These are phyloP conservation scores for Amesomyces nigricolor DNA, from an alignment of 2,329 filamentous ascomycete species.

Conservation along the genomic window DNA sequence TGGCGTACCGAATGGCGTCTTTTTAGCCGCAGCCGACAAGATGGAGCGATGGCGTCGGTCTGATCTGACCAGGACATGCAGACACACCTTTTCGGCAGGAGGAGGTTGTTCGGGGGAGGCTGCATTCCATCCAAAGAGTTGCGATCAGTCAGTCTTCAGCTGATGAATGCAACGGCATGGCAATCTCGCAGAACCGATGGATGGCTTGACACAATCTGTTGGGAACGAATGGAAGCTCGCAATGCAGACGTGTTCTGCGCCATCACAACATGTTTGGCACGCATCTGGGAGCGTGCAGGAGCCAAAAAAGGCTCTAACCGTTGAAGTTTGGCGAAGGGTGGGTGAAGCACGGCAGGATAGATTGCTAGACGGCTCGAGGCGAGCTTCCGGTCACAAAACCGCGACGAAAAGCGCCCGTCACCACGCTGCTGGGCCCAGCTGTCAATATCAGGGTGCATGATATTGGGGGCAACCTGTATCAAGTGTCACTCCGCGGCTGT, in stretches of 20 bases:
- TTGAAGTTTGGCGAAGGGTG: conserved; percentile 8
- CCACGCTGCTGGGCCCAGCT: background rate
- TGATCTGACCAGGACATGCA: conserved; percentile 20
- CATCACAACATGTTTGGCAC: conserved; percentile 8
- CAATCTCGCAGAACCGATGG: conserved; percentile 16
- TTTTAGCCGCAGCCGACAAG: conserved; percentile 19
- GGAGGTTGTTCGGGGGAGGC: background rate
- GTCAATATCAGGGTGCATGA: conserved; percentile 12
- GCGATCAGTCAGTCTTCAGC: background rate
- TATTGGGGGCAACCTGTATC: conserved; percentile 14
- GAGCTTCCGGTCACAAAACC: conserved; percentile 12
- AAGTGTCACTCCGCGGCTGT: background rate
- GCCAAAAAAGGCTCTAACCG: conserved; percentile 8
- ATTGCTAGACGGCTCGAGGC: conserved; percentile 13
- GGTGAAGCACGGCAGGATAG: background rate
- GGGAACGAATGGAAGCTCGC: conserved; percentile 17
- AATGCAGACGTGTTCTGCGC: conserved; percentile 1
- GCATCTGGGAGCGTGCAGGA: conserved; percentile 19
- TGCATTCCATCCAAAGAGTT: background rate
- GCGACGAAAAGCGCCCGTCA: conserved; percentile 4
- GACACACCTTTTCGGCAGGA: conserved; percentile 4
- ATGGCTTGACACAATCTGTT: conserved; percentile 21
- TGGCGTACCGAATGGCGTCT: conserved; percentile 20
- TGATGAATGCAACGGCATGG: conserved; percentile 8
- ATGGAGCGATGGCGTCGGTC: background rate